Evolutionary conservation across 495 filamentous ascomycete genomes (phyloP).

Genomic region (Talaromyces stipitatus): DNA sequence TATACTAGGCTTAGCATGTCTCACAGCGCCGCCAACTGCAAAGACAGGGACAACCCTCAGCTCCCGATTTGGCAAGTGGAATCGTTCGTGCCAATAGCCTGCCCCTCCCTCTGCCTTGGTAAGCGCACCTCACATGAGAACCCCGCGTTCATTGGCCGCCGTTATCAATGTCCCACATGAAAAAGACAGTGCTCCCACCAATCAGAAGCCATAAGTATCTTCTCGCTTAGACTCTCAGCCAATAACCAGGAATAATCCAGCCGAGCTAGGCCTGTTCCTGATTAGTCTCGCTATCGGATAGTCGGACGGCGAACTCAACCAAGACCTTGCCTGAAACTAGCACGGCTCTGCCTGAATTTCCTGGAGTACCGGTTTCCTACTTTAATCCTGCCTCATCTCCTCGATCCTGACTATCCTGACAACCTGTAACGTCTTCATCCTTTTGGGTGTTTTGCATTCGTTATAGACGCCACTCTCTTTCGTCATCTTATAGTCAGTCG

Average conservation of each 20-base stretch:
- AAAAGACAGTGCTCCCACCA: neutral
- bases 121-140: neutral
- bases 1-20: too few species aligned
- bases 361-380: too few species aligned
- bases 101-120: neutral
- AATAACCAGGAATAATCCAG: neutral
- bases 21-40: neutral
- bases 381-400: conserved; percentile 7
- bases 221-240: neutral
- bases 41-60: neutral
- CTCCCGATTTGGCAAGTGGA: neutral
- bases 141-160: neutral
- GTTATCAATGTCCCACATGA: neutral
- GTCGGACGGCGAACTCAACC: neutral
- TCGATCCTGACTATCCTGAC: neutral
- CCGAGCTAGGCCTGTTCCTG: conserved; percentile 1
- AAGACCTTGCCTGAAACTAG: neutral
- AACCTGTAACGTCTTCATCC: conserved; percentile 5
- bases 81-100: neutral
- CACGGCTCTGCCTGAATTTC: neutral
- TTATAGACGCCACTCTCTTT: conserved; percentile 3
- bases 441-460: conserved; percentile 1
- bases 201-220: neutral
- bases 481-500: conserved; percentile 1
- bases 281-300: neutral